These are phyloP conservation scores for Eutrema japonicum DNA, from an alignment of 345 rosid species.

Conservation along the genomic window DNA sequence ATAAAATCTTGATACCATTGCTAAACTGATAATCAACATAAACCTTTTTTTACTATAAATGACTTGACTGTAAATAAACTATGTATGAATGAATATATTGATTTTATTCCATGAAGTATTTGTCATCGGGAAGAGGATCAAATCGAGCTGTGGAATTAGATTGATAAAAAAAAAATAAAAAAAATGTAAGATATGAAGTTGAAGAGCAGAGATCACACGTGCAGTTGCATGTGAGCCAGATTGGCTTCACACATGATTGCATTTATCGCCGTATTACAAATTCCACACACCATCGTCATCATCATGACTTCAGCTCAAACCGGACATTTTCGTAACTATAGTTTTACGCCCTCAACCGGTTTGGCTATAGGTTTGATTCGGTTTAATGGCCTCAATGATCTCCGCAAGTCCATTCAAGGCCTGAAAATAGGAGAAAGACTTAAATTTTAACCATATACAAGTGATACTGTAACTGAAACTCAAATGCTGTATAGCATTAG, in stretches of 20 bases:
- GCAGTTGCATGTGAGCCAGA: slow-evolving; percentile 47
- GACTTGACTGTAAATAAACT: neutral
- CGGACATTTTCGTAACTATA: slow-evolving; percentile 1
- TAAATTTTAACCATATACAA: neutral
- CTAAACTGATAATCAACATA: neutral
- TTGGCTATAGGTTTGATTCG: slow-evolving; percentile 26
- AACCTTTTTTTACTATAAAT: neutral
- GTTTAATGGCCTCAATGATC: slow-evolving; percentile 24
- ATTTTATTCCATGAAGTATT: slow-evolving; percentile 32
- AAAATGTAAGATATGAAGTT: slow-evolving; percentile 18
- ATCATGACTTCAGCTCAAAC: slow-evolving; percentile 14
- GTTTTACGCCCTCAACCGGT: slow-evolving; percentile 28
- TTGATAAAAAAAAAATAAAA: neutral
- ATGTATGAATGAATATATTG: slow-evolving; percentile 14
- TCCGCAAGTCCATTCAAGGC: slow-evolving; percentile 27
- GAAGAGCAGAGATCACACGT: slow-evolving; percentile 40
- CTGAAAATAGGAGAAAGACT: slow-evolving; percentile 10
- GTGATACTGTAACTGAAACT: neutral
- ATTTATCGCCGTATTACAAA: slow-evolving; percentile 41
- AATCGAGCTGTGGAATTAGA: slow-evolving; percentile 27
- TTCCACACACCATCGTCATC: slow-evolving; percentile 14
- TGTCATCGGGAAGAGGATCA: slow-evolving; percentile 41
- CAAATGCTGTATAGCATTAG: slow-evolving; percentile 2
- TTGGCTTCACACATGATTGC: slow-evolving; percentile 48
- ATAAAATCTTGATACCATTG: neutral